phyloP scores from a whole-genome alignment of 306 rosid species.

The Argentina anserina region DNA sequence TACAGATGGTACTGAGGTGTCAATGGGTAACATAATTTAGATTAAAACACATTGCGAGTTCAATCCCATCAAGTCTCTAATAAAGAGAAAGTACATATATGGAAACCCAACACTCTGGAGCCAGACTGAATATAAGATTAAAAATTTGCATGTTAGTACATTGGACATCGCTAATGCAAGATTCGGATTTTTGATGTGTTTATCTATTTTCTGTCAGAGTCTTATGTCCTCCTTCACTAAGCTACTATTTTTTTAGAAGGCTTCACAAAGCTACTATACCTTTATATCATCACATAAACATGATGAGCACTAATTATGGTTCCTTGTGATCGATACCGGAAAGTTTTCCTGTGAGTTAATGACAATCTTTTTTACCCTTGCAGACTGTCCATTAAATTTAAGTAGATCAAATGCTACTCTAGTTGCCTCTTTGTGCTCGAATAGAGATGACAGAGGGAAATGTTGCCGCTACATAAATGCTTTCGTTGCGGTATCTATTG shows the following conservation, averaged over 20 bases:
- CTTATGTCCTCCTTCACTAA: neutral
- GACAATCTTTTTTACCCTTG: conserved; percentile 26
- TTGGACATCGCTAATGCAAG: neutral
- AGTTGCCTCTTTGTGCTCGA: conserved; percentile 72
- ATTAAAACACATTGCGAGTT: neutral
- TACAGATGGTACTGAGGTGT: neutral
- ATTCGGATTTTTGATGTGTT: neutral
- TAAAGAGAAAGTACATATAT: neutral
- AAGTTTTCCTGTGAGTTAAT: conserved; percentile 9
- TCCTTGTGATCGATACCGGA: neutral
- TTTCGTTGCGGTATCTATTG: conserved; percentile 70
- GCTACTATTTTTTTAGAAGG: no score
- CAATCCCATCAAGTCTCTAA: neutral
- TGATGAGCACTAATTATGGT: neutral
- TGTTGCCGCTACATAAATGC: conserved; percentile 97
- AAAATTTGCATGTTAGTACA: neutral
- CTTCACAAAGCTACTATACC: neutral
- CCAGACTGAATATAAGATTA: neutral
- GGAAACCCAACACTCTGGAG: neutral
- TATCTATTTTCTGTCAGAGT: neutral
- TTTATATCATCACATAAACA: neutral
- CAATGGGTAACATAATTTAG: neutral
- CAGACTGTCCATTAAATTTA: conserved; percentile 92
- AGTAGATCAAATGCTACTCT: conserved; percentile 70
- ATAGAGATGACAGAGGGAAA: conserved; percentile 61